Conservation (phyloP, 1,139 yeast genomes). For the Debaryomycetaceae sp. region DNA sequence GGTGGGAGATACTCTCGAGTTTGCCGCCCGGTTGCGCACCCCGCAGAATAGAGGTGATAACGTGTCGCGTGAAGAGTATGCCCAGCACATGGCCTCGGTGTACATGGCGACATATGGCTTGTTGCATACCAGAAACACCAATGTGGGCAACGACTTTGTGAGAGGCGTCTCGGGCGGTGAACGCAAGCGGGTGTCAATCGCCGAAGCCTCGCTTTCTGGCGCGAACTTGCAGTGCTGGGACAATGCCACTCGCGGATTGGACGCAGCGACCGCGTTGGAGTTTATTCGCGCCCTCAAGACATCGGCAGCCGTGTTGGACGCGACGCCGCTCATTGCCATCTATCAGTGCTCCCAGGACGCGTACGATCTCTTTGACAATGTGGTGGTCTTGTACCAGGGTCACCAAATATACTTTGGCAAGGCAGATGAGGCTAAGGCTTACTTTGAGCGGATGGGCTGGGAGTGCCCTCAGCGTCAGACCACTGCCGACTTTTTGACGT, state of each 20-base stretch:
- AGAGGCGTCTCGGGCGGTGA: constrained; percentile 18
- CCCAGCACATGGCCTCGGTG: constrained; percentile 12
- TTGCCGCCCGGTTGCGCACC: constrained; percentile 16
- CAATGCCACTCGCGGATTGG: constrained; percentile 16
- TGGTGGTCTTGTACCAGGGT: constrained; percentile 16
- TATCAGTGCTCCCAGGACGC: constrained; percentile 21
- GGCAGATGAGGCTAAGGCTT: constrained; percentile 12
- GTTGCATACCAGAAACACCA: constrained; percentile 11
- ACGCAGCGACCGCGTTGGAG: constrained; percentile 16
- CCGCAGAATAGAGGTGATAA: constrained; percentile 21
- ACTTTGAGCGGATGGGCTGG: constrained; percentile 14
- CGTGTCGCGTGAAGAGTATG: constrained; percentile 10
- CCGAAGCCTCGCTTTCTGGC: constrained; percentile 12
- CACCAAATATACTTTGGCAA: constrained; percentile 15
- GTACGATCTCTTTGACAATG: constrained; percentile 17
- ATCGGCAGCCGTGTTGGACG: constrained; percentile 13
- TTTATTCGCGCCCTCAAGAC: constrained; percentile 18
- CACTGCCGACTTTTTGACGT: constrained; percentile 50
- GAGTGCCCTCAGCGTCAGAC: constrained; percentile 45
- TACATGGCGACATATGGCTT: constrained; percentile 14
- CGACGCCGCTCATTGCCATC: constrained; percentile 17
- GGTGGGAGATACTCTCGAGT: constrained; percentile 18
- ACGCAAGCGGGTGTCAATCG: constrained; percentile 15
- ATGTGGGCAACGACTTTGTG: constrained; percentile 14
- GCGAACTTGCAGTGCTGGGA: constrained; percentile 16